Evolutionary conservation across 169 alveolate species (phyloP).

Genomic region (Plasmodium billcollinsi): DNA sequence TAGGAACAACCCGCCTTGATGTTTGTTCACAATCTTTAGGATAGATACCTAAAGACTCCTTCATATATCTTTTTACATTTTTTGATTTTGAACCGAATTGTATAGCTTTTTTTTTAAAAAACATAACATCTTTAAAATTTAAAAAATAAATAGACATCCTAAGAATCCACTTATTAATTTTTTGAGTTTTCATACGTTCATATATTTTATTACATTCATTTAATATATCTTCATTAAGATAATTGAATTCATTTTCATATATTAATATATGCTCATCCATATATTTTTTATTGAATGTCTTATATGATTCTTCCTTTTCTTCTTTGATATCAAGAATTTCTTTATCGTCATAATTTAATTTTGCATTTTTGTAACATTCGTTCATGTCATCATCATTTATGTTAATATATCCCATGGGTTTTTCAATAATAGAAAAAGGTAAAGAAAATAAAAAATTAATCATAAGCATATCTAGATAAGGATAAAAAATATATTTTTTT

Average conservation of each 20-base stretch:
- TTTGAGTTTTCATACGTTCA: slow-evolving; percentile 9
- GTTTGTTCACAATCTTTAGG: no score
- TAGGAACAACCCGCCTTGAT: no score
- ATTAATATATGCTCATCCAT: not conserved
- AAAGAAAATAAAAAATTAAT: slow-evolving; percentile 52
- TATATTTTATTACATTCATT: slow-evolving; percentile 33
- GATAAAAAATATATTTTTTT: slow-evolving; percentile 77
- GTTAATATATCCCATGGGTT: slow-evolving; percentile 11
- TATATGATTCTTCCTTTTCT: not conserved
- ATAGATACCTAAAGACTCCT: slow-evolving; percentile 14
- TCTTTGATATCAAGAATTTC: not conserved
- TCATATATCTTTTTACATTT: slow-evolving; percentile 49
- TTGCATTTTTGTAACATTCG: not conserved
- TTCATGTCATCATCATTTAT: not conserved
- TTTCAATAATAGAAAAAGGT: slow-evolving; percentile 61
- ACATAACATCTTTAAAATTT: slow-evolving; percentile 75
- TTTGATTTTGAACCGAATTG: slow-evolving; percentile 84
- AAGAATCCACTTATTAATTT: slow-evolving; percentile 83
- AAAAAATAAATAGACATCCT: slow-evolving; percentile 78
- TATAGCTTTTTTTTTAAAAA: slow-evolving; percentile 85
- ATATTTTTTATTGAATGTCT: not conserved
- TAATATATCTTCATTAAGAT: not conserved
- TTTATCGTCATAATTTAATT: not conserved
- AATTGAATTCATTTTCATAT: not conserved
- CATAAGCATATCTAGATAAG: slow-evolving; percentile 41